These are phyloP conservation scores for Pythium monospermum DNA, from an alignment of 352 stramenopile species.

Conservation along the genomic window DNA sequence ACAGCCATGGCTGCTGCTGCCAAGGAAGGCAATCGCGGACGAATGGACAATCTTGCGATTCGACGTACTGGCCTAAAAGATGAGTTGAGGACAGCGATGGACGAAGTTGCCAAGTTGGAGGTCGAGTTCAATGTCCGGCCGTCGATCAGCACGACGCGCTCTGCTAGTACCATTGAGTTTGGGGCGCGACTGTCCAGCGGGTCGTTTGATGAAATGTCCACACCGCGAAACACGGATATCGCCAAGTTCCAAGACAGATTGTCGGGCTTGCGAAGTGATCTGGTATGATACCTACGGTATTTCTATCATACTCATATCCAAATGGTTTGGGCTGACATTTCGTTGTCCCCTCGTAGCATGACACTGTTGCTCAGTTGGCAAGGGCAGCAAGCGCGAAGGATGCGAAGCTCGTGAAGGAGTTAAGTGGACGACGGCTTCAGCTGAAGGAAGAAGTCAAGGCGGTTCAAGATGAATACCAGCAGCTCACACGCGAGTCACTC, in stretches of 20 bases:
- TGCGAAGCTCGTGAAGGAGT: slow-evolving; percentile 30
- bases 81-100: slow-evolving; percentile 55
- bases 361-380: slow-evolving; percentile 57
- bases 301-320: neutral
- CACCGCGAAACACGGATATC: no score
- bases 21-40: slow-evolving; percentile 46
- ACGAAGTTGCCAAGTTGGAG: slow-evolving; percentile 73
- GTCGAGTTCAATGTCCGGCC: slow-evolving; percentile 45
- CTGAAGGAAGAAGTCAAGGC: slow-evolving; percentile 75
- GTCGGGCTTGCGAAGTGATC: slow-evolving; percentile 9
- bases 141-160: slow-evolving; percentile 24
- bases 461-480: slow-evolving; percentile 47
- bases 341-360: slow-evolving; percentile 30
- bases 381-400: slow-evolving; percentile 55
- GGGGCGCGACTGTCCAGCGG: no score
- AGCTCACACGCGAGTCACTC: slow-evolving; percentile 21
- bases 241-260: slow-evolving; percentile 30
- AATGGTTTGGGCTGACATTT: neutral
- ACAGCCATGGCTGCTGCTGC: slow-evolving; percentile 47
- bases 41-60: slow-evolving; percentile 58
- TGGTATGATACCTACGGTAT: slow-evolving; percentile 3
- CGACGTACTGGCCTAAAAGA: slow-evolving; percentile 59
- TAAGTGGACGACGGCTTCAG: slow-evolving; percentile 50
- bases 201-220: no score
- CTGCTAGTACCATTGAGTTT: slow-evolving; percentile 7